Evolutionary conservation across 106 monocot species (phyloP).

Genomic region (Triglochin maritima): DNA sequence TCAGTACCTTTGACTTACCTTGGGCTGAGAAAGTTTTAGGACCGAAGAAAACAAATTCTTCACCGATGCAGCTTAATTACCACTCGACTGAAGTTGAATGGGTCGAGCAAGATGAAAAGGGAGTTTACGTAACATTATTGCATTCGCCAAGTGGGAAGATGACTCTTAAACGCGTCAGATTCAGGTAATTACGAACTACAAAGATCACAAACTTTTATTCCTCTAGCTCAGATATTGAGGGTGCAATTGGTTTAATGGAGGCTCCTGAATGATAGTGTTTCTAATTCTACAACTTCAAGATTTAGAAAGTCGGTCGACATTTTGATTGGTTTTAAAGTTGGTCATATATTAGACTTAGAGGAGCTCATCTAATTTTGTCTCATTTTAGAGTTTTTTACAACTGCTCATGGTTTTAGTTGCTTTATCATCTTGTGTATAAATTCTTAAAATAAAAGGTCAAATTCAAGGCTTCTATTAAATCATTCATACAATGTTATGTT

Average conservation of each 20-base stretch:
- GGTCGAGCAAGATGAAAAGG: conserved; percentile 54
- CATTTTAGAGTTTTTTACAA: no score
- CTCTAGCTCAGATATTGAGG: no score
- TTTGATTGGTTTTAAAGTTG: no score
- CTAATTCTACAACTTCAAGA: no score
- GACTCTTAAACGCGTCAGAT: conserved; percentile 58
- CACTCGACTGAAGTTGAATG: conserved; percentile 27
- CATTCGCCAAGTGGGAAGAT: conserved; percentile 39
- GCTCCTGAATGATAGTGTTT: no score
- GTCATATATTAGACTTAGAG: no score
- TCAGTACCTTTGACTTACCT: not conserved
- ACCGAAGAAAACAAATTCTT: not conserved
- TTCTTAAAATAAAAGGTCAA: not conserved
- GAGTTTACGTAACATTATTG: conserved; percentile 59
- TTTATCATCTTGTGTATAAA: not conserved
- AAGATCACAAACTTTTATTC: no score
- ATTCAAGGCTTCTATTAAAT: not conserved
- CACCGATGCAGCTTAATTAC: not conserved
- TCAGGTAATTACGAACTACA: conserved; percentile 32
- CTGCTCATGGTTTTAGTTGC: no score
- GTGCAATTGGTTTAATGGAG: no score
- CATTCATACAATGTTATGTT: not conserved
- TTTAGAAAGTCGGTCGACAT: no score
- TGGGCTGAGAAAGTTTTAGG: conserved; percentile 1
- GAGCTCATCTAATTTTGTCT: no score